phyloP scores from a whole-genome alignment of 345 rosid species.

The Ceriops tagal region DNA sequence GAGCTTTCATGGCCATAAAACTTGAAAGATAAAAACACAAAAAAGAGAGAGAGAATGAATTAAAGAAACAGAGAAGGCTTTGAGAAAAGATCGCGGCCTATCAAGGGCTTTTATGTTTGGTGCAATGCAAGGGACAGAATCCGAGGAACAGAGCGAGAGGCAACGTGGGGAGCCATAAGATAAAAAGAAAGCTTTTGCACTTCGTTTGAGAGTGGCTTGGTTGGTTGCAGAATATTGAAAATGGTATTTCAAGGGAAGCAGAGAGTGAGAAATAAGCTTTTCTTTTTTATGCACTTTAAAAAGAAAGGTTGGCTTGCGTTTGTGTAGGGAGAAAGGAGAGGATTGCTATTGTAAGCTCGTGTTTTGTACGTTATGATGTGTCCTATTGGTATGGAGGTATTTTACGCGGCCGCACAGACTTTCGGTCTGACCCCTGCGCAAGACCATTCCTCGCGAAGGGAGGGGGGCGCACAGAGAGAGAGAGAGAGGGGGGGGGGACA shows the following conservation, averaged over 20 bases:
- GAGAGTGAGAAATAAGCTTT: slow-evolving; percentile 4
- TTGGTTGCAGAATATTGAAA: slow-evolving; percentile 22
- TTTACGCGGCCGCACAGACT: slow-evolving; percentile 10
- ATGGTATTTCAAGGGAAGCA: slow-evolving; percentile 25
- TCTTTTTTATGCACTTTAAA: slow-evolving; percentile 3
- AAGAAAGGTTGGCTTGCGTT: not conserved
- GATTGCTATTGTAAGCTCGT: slow-evolving; percentile 6
- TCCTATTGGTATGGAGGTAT: not conserved
- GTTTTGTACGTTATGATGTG: slow-evolving; percentile 13
- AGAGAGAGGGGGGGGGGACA: not conserved
- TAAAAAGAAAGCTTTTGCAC: slow-evolving; percentile 39
- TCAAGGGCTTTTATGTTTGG: slow-evolving; percentile 9
- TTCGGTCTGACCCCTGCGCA: slow-evolving; percentile 1
- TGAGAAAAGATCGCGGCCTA: slow-evolving; percentile 7
- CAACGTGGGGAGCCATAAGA: slow-evolving; percentile 6
- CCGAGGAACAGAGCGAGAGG: slow-evolving; percentile 2
- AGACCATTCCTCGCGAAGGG: not conserved
- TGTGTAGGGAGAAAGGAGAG: not conserved
- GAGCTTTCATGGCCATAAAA: slow-evolving; percentile 50
- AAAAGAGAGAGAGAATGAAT: not conserved
- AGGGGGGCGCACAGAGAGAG: not conserved
- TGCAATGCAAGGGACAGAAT: not conserved
- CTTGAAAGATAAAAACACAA: not conserved
- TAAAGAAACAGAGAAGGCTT: not conserved
- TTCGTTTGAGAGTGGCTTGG: slow-evolving; percentile 33